phyloP scores from a whole-genome alignment of 805 yeast species.

The Wickerhamiella hasegawae region DNA sequence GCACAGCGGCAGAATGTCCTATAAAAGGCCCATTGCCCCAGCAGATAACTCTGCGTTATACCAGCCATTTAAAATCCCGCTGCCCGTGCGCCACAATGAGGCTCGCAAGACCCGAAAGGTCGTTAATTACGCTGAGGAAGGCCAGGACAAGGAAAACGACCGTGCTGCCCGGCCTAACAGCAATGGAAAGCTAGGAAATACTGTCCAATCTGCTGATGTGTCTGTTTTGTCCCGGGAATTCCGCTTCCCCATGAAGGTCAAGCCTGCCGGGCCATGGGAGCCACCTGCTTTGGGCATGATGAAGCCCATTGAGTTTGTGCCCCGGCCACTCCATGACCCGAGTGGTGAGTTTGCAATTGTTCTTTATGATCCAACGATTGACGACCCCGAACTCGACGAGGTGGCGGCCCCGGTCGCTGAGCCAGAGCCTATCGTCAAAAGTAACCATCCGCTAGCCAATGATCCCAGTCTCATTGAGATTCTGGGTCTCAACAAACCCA shows the following conservation, averaged over 20 bases:
- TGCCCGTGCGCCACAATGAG: neutral
- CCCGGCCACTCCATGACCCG: conserved; percentile 91
- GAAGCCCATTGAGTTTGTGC: conserved; percentile 49
- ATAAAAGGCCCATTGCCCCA: neutral
- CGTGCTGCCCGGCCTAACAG: too few species aligned
- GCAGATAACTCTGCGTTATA: neutral
- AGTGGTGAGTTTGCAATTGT: conserved; percentile 86
- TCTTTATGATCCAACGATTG: conserved; percentile 87
- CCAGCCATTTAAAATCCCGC: conserved; percentile 6
- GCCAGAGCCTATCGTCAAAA: neutral
- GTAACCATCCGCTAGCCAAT: conserved; percentile 2
- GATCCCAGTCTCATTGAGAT: conserved; percentile 53
- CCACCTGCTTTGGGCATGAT: conserved; percentile 82
- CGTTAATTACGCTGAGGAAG: conserved; percentile 3
- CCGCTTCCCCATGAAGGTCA: conserved; percentile 9
- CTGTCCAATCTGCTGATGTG: neutral
- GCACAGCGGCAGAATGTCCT: too few species aligned
- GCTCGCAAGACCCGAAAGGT: conserved; percentile 3
- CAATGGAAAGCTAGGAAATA: neutral
- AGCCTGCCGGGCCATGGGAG: conserved; percentile 7
- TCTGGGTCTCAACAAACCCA: conserved; percentile 41
- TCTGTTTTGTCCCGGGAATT: conserved; percentile 7
- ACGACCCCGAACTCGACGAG: conserved; percentile 23
- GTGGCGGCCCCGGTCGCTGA: conserved; percentile 8
- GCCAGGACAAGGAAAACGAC: neutral